phyloP scores from a whole-genome alignment of 768 basidiomycete species.

The Mycena vitilis region DNA sequence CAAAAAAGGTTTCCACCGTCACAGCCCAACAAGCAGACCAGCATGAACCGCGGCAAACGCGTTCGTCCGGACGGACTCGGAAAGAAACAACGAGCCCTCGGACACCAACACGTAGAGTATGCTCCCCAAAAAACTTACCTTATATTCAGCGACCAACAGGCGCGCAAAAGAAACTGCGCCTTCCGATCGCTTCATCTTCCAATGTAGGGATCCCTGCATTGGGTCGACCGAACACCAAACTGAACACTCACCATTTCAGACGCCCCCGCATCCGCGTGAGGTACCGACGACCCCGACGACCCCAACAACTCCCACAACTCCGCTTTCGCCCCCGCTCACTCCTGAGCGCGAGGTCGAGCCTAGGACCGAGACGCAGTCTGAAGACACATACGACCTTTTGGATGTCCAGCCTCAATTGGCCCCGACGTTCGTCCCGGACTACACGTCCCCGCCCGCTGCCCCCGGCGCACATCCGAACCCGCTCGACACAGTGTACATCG shows the following conservation, averaged over 20 bases:
- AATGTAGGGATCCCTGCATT: background rate
- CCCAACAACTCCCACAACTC: background rate
- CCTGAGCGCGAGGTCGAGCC: constrained; percentile 18
- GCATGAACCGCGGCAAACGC: background rate
- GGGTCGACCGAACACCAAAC: background rate
- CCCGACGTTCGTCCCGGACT: background rate
- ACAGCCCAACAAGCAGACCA: too few relatives aligned
- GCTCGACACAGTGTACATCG: too few relatives aligned
- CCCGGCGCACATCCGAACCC: too few relatives aligned
- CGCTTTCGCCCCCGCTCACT: constrained; percentile 16
- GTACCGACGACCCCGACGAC: background rate
- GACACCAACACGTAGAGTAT: background rate
- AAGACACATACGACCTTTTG: background rate
- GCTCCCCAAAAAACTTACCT: background rate
- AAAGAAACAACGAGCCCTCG: background rate
- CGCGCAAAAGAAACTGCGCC: background rate
- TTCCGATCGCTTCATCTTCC: background rate
- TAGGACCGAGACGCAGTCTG: background rate
- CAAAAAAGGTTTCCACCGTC: background rate
- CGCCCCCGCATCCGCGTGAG: background rate
- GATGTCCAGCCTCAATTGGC: background rate
- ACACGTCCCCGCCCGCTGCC: too few relatives aligned
- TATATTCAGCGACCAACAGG: background rate
- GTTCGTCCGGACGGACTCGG: background rate
- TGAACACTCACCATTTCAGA: background rate